Evolutionary conservation across 2,329 filamentous ascomycete species (phyloP).

Genomic region (Diaporthe citri): DNA sequence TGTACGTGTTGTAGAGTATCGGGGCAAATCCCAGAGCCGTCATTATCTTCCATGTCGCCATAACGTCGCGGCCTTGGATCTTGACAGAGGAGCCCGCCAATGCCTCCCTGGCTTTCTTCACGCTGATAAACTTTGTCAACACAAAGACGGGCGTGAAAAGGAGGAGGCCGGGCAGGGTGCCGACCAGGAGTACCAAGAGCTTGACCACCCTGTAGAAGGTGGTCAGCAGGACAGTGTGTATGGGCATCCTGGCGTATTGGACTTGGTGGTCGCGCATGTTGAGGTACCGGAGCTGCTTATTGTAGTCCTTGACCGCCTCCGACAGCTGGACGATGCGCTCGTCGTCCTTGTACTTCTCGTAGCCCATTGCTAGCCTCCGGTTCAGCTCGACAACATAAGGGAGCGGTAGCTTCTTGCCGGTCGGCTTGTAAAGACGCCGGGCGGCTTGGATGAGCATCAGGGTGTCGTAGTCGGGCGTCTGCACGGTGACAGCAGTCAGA

Average conservation of each 20-base stretch:
- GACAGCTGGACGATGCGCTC: slow-evolving; percentile 83
- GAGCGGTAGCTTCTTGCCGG: slow-evolving; percentile 91
- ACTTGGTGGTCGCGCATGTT: slow-evolving; percentile 95
- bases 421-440: slow-evolving; percentile 91
- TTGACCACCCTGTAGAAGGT: slow-evolving; percentile 86
- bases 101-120: slow-evolving; percentile 84
- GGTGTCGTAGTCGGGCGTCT: slow-evolving; percentile 93
- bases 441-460: slow-evolving; percentile 97
- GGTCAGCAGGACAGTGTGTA: slow-evolving; percentile 79
- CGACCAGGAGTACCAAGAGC: slow-evolving; percentile 80
- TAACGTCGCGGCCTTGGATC: slow-evolving; percentile 87
- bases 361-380: slow-evolving; percentile 88
- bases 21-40: slow-evolving; percentile 89
- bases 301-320: slow-evolving; percentile 84
- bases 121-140: slow-evolving; percentile 84
- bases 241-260: slow-evolving; percentile 87
- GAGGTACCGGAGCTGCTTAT: slow-evolving; percentile 85
- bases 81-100: slow-evolving; percentile 90
- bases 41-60: slow-evolving; percentile 93
- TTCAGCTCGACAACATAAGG: slow-evolving; percentile 96
- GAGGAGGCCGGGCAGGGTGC: slow-evolving; percentile 86
- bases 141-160: slow-evolving; percentile 92
- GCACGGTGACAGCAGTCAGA: slow-evolving; percentile 89
- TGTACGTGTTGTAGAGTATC: slow-evolving; percentile 85
- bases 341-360: slow-evolving; percentile 92